A percentile compares a stretch with the other conserved stretches of the same genome.
Evolutionary conservation across 768 basidiomycete genomes (phyloP).

Genomic region (Boletus insuetus): DNA sequence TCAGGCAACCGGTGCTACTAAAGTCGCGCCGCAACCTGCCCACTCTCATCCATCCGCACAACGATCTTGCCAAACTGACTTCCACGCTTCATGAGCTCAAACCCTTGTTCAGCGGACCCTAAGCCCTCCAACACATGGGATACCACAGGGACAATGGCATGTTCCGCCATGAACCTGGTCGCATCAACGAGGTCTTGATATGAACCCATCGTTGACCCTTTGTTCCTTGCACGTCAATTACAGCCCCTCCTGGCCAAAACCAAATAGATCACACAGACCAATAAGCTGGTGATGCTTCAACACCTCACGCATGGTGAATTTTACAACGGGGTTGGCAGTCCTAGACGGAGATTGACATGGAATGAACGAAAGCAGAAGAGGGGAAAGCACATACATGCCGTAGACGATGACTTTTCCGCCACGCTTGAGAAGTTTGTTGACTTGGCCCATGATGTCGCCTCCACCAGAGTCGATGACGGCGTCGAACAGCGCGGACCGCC

Average conservation of each 20-base stretch:
- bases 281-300: slow-evolving; percentile 70
- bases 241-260: slow-evolving; percentile 1
- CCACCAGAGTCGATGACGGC: slow-evolving; percentile 70
- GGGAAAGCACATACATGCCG: slow-evolving; percentile 47
- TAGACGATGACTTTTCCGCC: slow-evolving; percentile 64
- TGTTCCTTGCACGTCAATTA: slow-evolving; percentile 14
- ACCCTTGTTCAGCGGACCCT: slow-evolving; percentile 63
- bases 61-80: slow-evolving; percentile 81
- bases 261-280: slow-evolving; percentile 41
- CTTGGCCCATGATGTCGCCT: slow-evolving; percentile 56
- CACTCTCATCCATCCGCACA: slow-evolving; percentile 39
- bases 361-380: not conserved
- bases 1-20: slow-evolving; percentile 7
- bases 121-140: slow-evolving; percentile 70
- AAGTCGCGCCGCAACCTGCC: slow-evolving; percentile 25
- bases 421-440: slow-evolving; percentile 47
- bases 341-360: slow-evolving; percentile 35
- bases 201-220: slow-evolving; percentile 86
- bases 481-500: slow-evolving; percentile 40
- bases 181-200: slow-evolving; percentile 69
- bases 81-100: slow-evolving; percentile 60
- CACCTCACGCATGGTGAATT: slow-evolving; percentile 76
- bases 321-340: slow-evolving; percentile 58
- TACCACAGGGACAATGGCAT: slow-evolving; percentile 67
- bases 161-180: slow-evolving; percentile 63